A percentile compares a stretch with the other conserved stretches of the same genome.
Conservation (phyloP, 2,329 filamentous ascomycete genomes). For the Colletotrichum sojae region DNA sequence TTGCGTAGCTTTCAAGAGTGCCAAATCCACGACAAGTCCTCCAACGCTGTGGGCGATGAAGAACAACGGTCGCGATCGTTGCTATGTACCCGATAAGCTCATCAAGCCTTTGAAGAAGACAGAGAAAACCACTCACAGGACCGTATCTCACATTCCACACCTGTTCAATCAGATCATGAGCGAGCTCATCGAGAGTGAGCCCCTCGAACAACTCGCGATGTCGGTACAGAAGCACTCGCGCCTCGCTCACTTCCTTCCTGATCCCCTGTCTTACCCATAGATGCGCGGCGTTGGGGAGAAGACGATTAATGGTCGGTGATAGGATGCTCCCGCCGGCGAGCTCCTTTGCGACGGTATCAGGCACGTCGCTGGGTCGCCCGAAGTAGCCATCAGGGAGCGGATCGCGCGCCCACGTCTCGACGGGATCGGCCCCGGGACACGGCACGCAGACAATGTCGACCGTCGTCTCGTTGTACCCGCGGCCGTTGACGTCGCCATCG, state of each 20-base stretch:
- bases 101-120: background rate
- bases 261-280: conserved; percentile 69
- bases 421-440: conserved; percentile 66
- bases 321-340: conserved; percentile 45
- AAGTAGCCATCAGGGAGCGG: conserved; percentile 64
- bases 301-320: conserved; percentile 26
- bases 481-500: conserved; percentile 58
- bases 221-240: conserved; percentile 66
- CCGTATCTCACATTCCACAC: conserved; percentile 52
- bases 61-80: conserved; percentile 65
- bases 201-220: conserved; percentile 60
- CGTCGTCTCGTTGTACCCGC: conserved; percentile 65
- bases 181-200: conserved; percentile 60
- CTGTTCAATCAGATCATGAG: conserved; percentile 62
- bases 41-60: conserved; percentile 75
- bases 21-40: conserved; percentile 71
- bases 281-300: conserved; percentile 51
- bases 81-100: conserved; percentile 13
- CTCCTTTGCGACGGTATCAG: conserved; percentile 46
- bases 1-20: conserved; percentile 63
- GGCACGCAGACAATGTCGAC: conserved; percentile 69
- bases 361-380: conserved; percentile 48
- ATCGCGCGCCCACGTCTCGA: conserved; percentile 68
- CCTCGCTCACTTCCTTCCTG: conserved; percentile 60
- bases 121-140: conserved; percentile 42